These are phyloP conservation scores for Candida nonsorbophila DNA, from an alignment of 805 yeast genomes.

Conservation along the genomic window DNA sequence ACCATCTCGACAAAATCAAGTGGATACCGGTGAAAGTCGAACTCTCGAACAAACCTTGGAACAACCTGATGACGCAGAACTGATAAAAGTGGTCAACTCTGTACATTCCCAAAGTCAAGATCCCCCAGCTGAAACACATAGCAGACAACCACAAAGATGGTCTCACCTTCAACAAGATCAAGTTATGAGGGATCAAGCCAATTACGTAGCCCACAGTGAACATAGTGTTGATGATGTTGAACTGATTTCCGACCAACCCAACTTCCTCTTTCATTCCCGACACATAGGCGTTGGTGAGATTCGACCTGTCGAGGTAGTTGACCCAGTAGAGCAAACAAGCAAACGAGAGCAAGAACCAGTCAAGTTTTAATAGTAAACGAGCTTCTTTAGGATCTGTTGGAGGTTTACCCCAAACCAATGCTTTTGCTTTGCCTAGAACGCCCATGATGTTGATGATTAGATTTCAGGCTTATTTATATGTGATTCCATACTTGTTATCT, in stretches of 20 bases:
- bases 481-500: too few relatives aligned
- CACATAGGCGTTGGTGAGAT: constrained; percentile 46
- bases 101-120: constrained; percentile 47
- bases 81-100: constrained; percentile 43
- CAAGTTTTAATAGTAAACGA: constrained; percentile 28
- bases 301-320: constrained; percentile 52
- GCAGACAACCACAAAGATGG: constrained; percentile 55
- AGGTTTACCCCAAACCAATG: constrained; percentile 25
- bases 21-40: constrained; percentile 54
- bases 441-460: too few relatives aligned
- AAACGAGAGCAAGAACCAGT: constrained; percentile 38
- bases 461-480: too few relatives aligned
- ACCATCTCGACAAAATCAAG: constrained; percentile 51
- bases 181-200: constrained; percentile 58
- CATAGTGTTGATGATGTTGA: constrained; percentile 48
- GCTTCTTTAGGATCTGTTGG: constrained; percentile 26
- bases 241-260: constrained; percentile 41
- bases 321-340: constrained; percentile 38
- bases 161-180: constrained; percentile 45
- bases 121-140: constrained; percentile 54
- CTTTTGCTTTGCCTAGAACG: constrained; percentile 4
- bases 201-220: constrained; percentile 59
- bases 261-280: constrained; percentile 61
- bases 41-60: constrained; percentile 57
- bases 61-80: constrained; percentile 53